These are phyloP conservation scores for Cunninghamia lanceolata DNA, from an alignment of 75 land plant species.

Conservation along the genomic window DNA sequence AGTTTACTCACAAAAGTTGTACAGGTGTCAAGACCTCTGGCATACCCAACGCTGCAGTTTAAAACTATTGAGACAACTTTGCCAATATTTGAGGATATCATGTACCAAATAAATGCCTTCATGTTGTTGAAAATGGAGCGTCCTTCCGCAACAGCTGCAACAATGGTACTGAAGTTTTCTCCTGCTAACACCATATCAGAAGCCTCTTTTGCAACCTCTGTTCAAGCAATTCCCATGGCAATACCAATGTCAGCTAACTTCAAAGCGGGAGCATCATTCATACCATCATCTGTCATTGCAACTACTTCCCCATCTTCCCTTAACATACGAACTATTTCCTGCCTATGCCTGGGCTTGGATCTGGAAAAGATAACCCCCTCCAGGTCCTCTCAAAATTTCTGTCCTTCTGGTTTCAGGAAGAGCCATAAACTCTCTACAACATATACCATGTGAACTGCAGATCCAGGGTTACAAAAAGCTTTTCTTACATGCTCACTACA, in stretches of 20 bases:
- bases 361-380: constrained; percentile 86
- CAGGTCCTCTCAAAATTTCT: constrained; percentile 52
- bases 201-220: constrained; percentile 56
- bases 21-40: too few species aligned
- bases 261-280: constrained; percentile 97
- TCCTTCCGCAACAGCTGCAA: constrained; percentile 86
- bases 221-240: constrained; percentile 55
- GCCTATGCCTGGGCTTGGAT: constrained; percentile 91
- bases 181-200: constrained; percentile 96
- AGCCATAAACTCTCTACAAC: constrained; percentile 73
- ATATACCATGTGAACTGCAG: too few species aligned
- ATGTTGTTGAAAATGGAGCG: constrained; percentile 91
- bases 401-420: constrained; percentile 32
- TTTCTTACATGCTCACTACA: too few species aligned
- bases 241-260: constrained; percentile 63
- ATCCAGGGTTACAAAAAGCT: too few species aligned
- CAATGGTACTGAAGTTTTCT: constrained; percentile 89
- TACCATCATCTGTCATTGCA: constrained; percentile 99
- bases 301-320: constrained; percentile 90
- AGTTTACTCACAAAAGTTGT: too few species aligned
- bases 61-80: too few species aligned
- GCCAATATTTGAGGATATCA: too few species aligned
- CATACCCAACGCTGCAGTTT: too few species aligned
- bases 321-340: constrained; percentile 53
- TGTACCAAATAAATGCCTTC: too few species aligned